Evolutionary conservation across 106 monocot genomes (phyloP), one percentile per base, ranked within the genome.

Genomic region (Alisma plantagoaquatica): DNA sequence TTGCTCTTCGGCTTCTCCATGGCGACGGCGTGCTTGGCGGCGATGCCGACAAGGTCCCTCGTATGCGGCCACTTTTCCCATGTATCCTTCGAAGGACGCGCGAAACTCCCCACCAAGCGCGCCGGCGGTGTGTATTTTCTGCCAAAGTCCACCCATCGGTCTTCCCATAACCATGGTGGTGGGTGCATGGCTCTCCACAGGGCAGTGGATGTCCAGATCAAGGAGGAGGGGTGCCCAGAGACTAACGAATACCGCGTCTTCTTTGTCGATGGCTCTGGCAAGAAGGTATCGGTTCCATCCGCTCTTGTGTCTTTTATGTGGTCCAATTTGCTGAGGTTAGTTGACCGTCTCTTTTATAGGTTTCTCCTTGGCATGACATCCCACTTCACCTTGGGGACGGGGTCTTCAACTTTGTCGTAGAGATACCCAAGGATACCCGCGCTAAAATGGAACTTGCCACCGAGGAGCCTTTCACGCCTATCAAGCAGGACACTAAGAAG

Each of bases 371-470:
- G 90, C 90, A 90, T 29, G 90, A 90, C 33, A 58, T 90, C 47
- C 90, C 84, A 10, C 46, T 90, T 61, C 65, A 58, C 29, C 21
- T 77, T 26, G 90, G 80, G 19, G 80, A 90, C 24, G 84, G 84
- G 9, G 70, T 77, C 33, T 90, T 84, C 38, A 84, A 84, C 59
- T 80, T 80, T 45, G 38, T 90, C 29, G 90, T 90, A 10, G 84
- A 90, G 80, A 90, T 90, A 57, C 90, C 84, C 7, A 90, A 90
- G 65, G 84, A 90, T 42, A 61, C 72, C 14, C 80, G 80, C 29
- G 84, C 84, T 3, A 90, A 90, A 66, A 90, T 90, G 90, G 90
- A 90, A 69, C 74, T 90, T 42, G 90, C 84, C 0, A 90, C 90
- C 1, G 80, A 90, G 20, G 90, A 90, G 77, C 52, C 84, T 0